phyloP scores from a whole-genome alignment of 192 early-diverging fungal species.

The Coemansia interrupta region DNA sequence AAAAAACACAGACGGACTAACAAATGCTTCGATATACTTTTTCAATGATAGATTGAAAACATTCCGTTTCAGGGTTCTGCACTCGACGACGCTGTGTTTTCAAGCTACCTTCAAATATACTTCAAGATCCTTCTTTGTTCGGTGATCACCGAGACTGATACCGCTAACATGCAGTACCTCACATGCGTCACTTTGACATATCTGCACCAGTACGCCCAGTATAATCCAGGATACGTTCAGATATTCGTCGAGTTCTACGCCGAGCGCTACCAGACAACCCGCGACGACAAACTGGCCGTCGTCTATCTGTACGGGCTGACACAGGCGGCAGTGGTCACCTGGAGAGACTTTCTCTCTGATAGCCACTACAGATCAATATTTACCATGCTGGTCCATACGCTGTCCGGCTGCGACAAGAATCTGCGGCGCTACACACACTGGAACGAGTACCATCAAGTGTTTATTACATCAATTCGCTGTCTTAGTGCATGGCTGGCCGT shows the following conservation, averaged over 20 bases:
- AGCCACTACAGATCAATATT: constrained; percentile 13
- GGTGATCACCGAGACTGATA: constrained; percentile 18
- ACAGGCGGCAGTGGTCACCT: constrained; percentile 25
- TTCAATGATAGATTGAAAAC: constrained; percentile 23
- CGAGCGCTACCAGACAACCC: constrained; percentile 20
- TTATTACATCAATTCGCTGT: constrained; percentile 45
- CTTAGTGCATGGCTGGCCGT: constrained; percentile 32
- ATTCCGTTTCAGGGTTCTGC: constrained; percentile 11
- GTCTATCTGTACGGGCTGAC: constrained; percentile 36
- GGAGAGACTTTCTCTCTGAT: constrained; percentile 11
- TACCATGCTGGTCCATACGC: constrained; percentile 8
- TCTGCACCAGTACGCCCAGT: constrained; percentile 35
- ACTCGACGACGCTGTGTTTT: constrained; percentile 14
- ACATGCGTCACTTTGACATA: constrained; percentile 26
- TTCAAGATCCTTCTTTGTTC: constrained; percentile 34
- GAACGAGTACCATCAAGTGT: constrained; percentile 42
- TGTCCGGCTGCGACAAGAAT: constrained; percentile 28
- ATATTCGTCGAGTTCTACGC: constrained; percentile 27
- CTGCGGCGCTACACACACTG: constrained; percentile 25
- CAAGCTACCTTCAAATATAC: constrained; percentile 14
- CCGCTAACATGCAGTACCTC: constrained; percentile 24
- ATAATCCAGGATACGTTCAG: constrained; percentile 25
- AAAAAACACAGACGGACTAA: background rate
- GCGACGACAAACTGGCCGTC: constrained; percentile 10
- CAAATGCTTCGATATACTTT: background rate